A percentile compares a stretch with the other conserved stretches of the same genome.
These are phyloP conservation scores for Tolypocladium pustulatum DNA, from an alignment of 2,329 filamentous ascomycete species.

Conservation along the genomic window DNA sequence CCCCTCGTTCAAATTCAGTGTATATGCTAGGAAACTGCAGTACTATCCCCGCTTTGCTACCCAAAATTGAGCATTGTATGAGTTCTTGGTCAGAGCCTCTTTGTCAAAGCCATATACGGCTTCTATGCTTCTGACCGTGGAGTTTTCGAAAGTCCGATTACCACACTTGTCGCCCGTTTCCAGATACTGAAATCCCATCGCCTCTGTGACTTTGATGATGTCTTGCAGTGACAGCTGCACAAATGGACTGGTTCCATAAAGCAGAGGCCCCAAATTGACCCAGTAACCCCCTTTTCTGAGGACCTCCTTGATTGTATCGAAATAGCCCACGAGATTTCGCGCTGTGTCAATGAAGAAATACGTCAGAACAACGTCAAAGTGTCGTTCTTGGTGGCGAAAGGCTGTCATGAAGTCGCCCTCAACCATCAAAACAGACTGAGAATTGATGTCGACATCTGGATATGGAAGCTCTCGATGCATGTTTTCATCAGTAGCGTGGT, in stretches of 20 bases:
- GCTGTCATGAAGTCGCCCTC: slow-evolving; percentile 46
- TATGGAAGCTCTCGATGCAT: slow-evolving; percentile 35
- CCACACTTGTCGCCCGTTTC: slow-evolving; percentile 31
- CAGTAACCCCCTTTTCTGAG: slow-evolving; percentile 38
- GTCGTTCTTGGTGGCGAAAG: slow-evolving; percentile 15
- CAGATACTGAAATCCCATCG: slow-evolving; percentile 40
- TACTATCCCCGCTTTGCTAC: slow-evolving; percentile 21
- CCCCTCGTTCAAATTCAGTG: not conserved
- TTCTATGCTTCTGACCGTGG: slow-evolving; percentile 31
- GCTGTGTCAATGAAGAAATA: slow-evolving; percentile 54
- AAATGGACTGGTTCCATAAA: slow-evolving; percentile 44
- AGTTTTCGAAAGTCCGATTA: slow-evolving; percentile 26
- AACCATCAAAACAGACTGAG: slow-evolving; percentile 30
- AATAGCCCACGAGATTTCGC: slow-evolving; percentile 41
- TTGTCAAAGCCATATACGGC: slow-evolving; percentile 43
- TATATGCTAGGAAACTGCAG: not conserved
- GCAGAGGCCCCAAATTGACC: slow-evolving; percentile 45
- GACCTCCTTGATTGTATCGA: slow-evolving; percentile 39
- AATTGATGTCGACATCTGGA: slow-evolving; percentile 27
- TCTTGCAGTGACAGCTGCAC: slow-evolving; percentile 46
- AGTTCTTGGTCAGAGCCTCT: slow-evolving; percentile 38
- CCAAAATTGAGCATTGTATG: slow-evolving; percentile 46
- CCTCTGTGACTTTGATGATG: slow-evolving; percentile 34
- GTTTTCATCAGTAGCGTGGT: slow-evolving; percentile 36
- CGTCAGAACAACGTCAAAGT: slow-evolving; percentile 40